A percentile compares a stretch with the other conserved stretches of the same genome.
Conservation (phyloP, 2,329 filamentous ascomycete genomes). For the Venturia aucupariae region DNA sequence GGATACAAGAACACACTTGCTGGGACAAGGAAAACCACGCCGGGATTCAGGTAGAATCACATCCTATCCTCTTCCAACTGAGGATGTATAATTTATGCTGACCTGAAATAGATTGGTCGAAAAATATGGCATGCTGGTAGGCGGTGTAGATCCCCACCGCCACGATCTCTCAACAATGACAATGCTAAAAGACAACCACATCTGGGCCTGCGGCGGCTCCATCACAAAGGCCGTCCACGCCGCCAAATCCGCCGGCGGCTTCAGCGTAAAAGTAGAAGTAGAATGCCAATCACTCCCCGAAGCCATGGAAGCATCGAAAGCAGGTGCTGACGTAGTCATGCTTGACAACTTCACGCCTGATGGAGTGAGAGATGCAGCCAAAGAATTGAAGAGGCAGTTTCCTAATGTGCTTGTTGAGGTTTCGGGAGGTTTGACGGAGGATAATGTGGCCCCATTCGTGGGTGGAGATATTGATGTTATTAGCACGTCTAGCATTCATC, state of each 20-base stretch:
- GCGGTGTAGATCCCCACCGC: conserved; percentile 82
- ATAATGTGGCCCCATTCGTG: conserved; percentile 78
- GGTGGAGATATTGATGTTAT: conserved; percentile 78
- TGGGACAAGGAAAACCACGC: conserved; percentile 93
- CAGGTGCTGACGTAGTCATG: conserved; percentile 94
- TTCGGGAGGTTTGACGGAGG: conserved; percentile 76
- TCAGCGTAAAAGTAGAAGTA: conserved; percentile 90
- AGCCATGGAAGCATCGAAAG: conserved; percentile 82
- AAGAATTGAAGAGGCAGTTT: conserved; percentile 71
- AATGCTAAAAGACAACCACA: conserved; percentile 99
- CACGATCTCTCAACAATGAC: conserved; percentile 87
- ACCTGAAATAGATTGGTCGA: conserved; percentile 58
- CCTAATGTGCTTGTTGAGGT: conserved; percentile 71
- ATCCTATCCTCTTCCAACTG: background rate
- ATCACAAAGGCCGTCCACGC: conserved; percentile 80
- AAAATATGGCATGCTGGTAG: conserved; percentile 95
- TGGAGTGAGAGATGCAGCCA: conserved; percentile 65
- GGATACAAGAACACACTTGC: conserved; percentile 82
- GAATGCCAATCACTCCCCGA: conserved; percentile 84
- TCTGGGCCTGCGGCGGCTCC: conserved; percentile 68
- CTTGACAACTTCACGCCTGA: conserved; percentile 87
- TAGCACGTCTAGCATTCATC: conserved; percentile 93
- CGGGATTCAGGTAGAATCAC: conserved; percentile 55
- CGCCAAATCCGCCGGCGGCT: conserved; percentile 76
- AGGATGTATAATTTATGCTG: background rate